Percentiles rank a stretch among this genome's conserved stretches.
Conservation (phyloP, 768 basidiomycete species). For the Tylopilus felleus region DNA sequence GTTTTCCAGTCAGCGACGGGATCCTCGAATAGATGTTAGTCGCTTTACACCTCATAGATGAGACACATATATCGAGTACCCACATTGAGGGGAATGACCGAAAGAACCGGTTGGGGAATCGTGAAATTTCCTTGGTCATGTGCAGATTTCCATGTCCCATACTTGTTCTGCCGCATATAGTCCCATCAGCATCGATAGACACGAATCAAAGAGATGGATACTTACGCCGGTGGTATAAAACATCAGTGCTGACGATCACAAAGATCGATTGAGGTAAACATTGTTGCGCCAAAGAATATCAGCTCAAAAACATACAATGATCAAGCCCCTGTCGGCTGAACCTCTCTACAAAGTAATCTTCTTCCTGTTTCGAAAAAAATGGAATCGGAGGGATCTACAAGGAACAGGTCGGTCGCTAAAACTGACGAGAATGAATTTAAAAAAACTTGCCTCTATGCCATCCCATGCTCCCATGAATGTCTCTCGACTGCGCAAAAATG, state of each 20-base stretch:
- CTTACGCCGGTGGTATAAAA: conserved; percentile 59
- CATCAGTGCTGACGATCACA: conserved; percentile 46
- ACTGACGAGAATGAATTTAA: background rate
- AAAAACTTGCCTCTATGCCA: conserved; percentile 21
- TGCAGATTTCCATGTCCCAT: conserved; percentile 36
- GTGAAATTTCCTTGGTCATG: conserved; percentile 42
- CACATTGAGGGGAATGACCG: conserved; percentile 39
- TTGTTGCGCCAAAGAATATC: background rate
- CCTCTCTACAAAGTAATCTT: conserved; percentile 68
- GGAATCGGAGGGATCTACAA: conserved; percentile 56
- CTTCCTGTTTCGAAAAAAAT: conserved; percentile 58
- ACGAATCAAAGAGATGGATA: background rate
- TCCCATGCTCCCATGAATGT: conserved; percentile 56
- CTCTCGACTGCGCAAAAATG: conserved; percentile 47
- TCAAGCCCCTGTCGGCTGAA: conserved; percentile 56
- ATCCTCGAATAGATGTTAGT: conserved; percentile 27
- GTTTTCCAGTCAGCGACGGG: conserved; percentile 44
- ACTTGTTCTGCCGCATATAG: conserved; percentile 35
- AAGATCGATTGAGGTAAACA: background rate
- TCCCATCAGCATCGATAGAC: background rate
- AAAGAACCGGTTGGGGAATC: conserved; percentile 40
- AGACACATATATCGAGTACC: conserved; percentile 5
- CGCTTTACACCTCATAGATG: background rate
- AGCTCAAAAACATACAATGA: conserved; percentile 44
- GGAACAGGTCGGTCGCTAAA: background rate